Percentiles rank a stretch among this genome's conserved stretches.
Conservation (phyloP, 345 rosid species). For the Raphanus raphanistrum region DNA sequence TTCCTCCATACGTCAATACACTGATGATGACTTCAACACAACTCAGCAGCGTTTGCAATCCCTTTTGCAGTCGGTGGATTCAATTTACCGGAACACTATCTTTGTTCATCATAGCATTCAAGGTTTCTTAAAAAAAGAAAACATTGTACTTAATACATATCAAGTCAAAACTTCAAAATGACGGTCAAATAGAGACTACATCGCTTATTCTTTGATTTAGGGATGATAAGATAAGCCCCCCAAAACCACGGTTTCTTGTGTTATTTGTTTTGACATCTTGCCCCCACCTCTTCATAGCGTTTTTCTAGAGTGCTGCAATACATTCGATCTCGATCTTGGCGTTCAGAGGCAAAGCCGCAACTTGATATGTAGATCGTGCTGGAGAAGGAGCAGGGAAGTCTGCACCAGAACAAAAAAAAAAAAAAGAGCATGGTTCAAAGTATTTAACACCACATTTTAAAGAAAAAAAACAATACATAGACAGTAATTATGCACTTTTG, state of each 20-base stretch:
- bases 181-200: not conserved
- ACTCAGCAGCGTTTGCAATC: not conserved
- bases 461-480: not conserved
- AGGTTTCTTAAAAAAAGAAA: not conserved
- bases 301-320: constrained; percentile 63
- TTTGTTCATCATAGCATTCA: not conserved
- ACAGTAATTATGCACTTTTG: not conserved
- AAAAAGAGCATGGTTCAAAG: not conserved
- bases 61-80: not conserved
- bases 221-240: constrained; percentile 23
- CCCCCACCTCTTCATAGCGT: not conserved
- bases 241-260: not conserved
- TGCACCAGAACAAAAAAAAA: constrained; percentile 37
- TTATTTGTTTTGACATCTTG: constrained; percentile 25
- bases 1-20: not conserved
- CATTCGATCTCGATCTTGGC: constrained; percentile 95
- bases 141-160: not conserved
- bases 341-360: constrained; percentile 85
- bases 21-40: not conserved
- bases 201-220: constrained; percentile 12
- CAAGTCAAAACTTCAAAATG: not conserved
- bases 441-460: not conserved
- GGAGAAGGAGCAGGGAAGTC: constrained; percentile 87
- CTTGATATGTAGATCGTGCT: constrained; percentile 90
- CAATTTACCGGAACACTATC: not conserved